Evolutionary conservation across 1,139 yeast genomes (phyloP), one percentile per base, ranked within the genome.

Genomic region (Lodderomyces margitis): DNA sequence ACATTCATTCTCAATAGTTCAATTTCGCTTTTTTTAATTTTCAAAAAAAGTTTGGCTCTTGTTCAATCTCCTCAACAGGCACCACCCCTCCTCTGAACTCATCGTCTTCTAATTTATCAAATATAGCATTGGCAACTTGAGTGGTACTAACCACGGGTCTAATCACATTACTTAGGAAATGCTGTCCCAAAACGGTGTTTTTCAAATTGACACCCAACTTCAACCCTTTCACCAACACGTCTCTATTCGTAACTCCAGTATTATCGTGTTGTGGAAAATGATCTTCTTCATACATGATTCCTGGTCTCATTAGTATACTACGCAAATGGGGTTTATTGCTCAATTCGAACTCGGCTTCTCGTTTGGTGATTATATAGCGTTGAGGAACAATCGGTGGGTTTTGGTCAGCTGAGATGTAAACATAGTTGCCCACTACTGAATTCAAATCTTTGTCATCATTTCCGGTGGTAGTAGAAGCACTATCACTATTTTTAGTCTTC

Each of bases 321-420:
- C 94, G 70, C 14, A 87, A 64, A 7, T 63, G 61, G 2, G 64
- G 53, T 34, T 71, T 59, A 45, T 68, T 62, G 15, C 68, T 49
- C 37, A 87, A 62, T 50, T 75, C 81, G 23, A 61, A 61, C 56
- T 89, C 97, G 0, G 96, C 94, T 45, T 75, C 81, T 49, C 96
- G 67, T 56, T 89, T 89, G 21, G 94, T 80, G 12, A 71, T 68
- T 33, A 89, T 78, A 58, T 89, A 89, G 2, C 81, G 87, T 0
- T 66, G 55, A 1, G 94, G 92, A 2, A 86, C 68, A 21, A 83
- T 61, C 0, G 91, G 89, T 36, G 78, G 74, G 46, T 82, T 81
- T 42, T 72, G 70, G 50, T 86, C 94, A 0, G 96, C 96, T 0
- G 95, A 86, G 3, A 89, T 74, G 56, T 87, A 89, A 0, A 86